Evolutionary conservation across 2,329 filamentous ascomycete genomes (phyloP), one percentile per base, ranked within the genome.

Genomic region (Pleoardoris graminearum): DNA sequence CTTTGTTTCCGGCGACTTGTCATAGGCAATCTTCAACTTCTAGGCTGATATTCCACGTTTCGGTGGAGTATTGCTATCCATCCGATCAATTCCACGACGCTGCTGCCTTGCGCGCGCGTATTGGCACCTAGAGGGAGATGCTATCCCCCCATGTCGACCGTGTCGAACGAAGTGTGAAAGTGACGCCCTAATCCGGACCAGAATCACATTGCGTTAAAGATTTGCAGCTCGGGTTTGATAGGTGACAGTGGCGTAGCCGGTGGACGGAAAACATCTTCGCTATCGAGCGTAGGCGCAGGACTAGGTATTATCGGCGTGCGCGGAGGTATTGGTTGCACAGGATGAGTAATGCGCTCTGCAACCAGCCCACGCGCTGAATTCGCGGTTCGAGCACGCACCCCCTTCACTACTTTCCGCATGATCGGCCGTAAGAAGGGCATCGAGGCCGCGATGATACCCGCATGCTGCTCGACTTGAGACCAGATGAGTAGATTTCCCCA

Each of bases 401-500:
- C 55, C 16, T 16, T 43, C 8, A 67, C 35, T 3, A 42, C 44
- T 42, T 58, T 63, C 39, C 59, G 58, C 23, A 61, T 48, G 1
- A 67, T 53, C 7, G 68, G 66, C 22, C 68, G 62, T 30, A 70
- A 52, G 37, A 70, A 70, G 0, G 68, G 68, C 30, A 70, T 62
- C 3, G 68, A 70, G n/a, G 59, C 67, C 1, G 68, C 60, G 21
- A 69, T 65, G 29, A 70, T 65, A 16, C 66, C 68, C 3, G 64
- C 53, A 36, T 70, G 62, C 35, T 68, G 67, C 43, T 70, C 68
- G 10, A 70, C 63, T 30, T 70, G 67, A 5, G 60, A 63, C 67
- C 67, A 70, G 33, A 70, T 55, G n/a, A 69, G 42, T 0, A 70
- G 50, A 16, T 67, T 61, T 3, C 50, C 55, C 8, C 49, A 57